A percentile compares a stretch with the other conserved stretches of the same genome.
Evolutionary conservation across 495 filamentous ascomycete species (phyloP).

Genomic region (Neurospora tetraspora): DNA sequence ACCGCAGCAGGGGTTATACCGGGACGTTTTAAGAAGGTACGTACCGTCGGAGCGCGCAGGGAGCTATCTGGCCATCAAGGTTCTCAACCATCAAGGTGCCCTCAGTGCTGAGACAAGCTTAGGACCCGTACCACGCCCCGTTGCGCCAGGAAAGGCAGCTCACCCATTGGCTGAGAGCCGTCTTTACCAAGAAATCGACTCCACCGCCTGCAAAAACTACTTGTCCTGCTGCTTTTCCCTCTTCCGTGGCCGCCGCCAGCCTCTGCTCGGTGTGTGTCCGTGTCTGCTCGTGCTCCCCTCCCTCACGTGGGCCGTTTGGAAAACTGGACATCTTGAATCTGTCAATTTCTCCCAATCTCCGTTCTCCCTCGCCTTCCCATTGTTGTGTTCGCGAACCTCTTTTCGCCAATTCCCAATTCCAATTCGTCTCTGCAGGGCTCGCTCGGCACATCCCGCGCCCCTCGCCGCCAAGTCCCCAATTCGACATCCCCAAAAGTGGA

Average conservation of each 20-base stretch:
- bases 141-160: background rate
- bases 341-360: background rate
- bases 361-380: background rate
- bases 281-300: background rate
- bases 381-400: background rate
- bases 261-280: background rate
- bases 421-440: background rate
- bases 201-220: background rate
- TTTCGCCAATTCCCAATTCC: background rate
- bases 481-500: background rate
- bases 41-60: background rate
- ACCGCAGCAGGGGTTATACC: background rate
- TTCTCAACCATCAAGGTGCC: background rate
- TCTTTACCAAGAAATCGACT: background rate
- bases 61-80: background rate
- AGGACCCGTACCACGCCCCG: background rate
- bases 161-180: background rate
- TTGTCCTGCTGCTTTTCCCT: slow-evolving; percentile 2
- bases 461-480: background rate
- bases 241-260: background rate
- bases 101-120: background rate
- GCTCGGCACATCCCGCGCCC: background rate
- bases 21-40: background rate
- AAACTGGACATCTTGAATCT: background rate
- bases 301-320: background rate